Evolutionary conservation across 2,329 filamentous ascomycete species (phyloP), one percentile per base, ranked within the genome.

Genomic region (Claviceps sp.): DNA sequence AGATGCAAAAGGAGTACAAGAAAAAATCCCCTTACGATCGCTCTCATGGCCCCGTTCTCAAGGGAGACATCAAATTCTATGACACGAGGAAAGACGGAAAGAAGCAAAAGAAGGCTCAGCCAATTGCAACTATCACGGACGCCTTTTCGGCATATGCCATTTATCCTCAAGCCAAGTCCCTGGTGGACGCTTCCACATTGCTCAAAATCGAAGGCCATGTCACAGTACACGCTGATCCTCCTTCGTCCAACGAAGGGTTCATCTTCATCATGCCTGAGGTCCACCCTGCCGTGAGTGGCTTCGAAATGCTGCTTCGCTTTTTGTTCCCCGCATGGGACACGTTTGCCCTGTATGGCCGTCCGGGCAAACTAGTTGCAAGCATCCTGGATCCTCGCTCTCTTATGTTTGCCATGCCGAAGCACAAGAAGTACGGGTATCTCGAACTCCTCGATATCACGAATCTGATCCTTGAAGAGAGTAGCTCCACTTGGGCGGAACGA

Each of bases 191-290:
- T 54, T 97, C 93, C 1, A 96, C 91, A 0, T 71, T 98, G 54
- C 78, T 97, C 56, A 98, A 98, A 68, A 78, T 98, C 30, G 93
- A 98, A 69, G 93, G 90, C 9, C 81, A 82, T 56, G 89, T 98
- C 55, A 89, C 86, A 0, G 87, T 96, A 41, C 89, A 96, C 68
- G 84, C 85, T 0, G 79, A 82, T 13, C 83, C 87, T 8, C 82
- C 88, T 24, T 84, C 85, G 0, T 81, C 82, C 2, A 86, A 85
- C 0, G 93, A 98, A 65, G 93, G 93, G 0, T 96, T 96, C 61
- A 88, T 98, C 4, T 98, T 98, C 63, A 84, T 97, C 59, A 96
- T 98, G 90, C 93, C 93, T 4, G 93, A 98, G 66, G 80, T 85
- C 1, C 89, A 88, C 61, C 85, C 91, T n/a, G 90, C 89, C 18